Base-by-base conservation (phyloP, 2,329 filamentous ascomycete genomes). In the Emmonsia crescens region DNA sequence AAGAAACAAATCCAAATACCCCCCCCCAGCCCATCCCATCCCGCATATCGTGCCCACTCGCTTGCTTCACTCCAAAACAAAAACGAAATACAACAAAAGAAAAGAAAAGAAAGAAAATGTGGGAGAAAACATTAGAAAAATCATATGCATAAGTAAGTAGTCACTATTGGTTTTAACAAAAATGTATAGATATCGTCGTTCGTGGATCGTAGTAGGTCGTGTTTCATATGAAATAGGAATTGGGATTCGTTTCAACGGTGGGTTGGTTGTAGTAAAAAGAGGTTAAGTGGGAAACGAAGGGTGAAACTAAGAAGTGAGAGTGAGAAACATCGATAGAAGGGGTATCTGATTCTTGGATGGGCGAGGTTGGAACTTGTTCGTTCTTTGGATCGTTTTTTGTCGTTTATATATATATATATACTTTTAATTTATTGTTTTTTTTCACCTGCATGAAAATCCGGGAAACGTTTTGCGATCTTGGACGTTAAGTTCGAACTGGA, bases 391-490 rank as follows among this genome's bases (percentile, higher is more conserved):
- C 10, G 44, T 24, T 21, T n/a, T 27, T 24, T 5, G 33, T 36
- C 33, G 33, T 9, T 10, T 36, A 8, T 5, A 36, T 36, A 36
- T 36, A 8, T 36, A 36, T 36, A 36, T 48, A n/a, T 24, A 1
- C 9, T 48, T 48, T 24, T 24, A 3, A 10, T 12, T 8, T 24
- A 36, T 2, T 33, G 29, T 31, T 9, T 12, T 16, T 19, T 1
- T 36, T 75, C 65, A 79, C 60, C 77, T 72, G 63, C 74, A 77
- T 48, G 72, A 72, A 52, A 78, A 72, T 9, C 73, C 69, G 29
- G 78, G 77, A 63, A 79, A 79, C 10, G 74, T 78, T 69, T 78
- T 79, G 58, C 78, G 76, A 64, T 79, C 78, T 46, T 74, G 72
- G 49, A 77, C 68, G 63, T 80, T 79, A 63, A 80, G 64, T 48